Conservation (phyloP, 768 basidiomycete species). For the Russula sp. region DNA sequence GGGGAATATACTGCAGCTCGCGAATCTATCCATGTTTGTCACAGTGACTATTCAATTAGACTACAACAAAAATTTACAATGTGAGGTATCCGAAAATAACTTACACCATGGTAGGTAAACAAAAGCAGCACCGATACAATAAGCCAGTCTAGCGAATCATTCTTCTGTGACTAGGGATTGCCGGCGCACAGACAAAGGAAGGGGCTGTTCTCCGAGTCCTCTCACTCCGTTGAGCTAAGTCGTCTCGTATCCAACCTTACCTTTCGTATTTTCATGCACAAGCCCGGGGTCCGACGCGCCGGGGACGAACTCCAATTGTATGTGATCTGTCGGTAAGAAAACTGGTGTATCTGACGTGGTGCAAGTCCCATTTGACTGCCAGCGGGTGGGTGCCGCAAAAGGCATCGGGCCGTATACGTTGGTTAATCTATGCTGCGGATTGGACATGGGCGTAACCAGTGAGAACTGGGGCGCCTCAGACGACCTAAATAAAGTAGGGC, state of each 20-base stretch:
- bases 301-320: slow-evolving; percentile 3
- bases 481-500: neutral
- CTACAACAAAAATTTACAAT: too few species aligned
- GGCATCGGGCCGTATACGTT: neutral
- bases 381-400: neutral
- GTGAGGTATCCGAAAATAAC: too few species aligned
- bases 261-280: neutral
- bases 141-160: too few species aligned
- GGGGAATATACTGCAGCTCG: too few species aligned
- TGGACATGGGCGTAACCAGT: too few species aligned
- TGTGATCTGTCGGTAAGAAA: neutral
- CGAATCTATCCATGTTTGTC: too few species aligned
- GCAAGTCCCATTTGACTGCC: neutral
- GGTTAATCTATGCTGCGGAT: neutral
- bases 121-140: too few species aligned
- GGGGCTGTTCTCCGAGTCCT: neutral
- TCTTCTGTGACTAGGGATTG: too few species aligned
- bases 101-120: too few species aligned
- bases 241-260: neutral
- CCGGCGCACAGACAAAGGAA: too few species aligned
- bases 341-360: neutral
- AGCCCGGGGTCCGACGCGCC: neutral
- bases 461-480: neutral
- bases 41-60: too few species aligned
- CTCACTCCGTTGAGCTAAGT: neutral